phyloP scores from a whole-genome alignment of 2,329 filamentous ascomycete species.

The Botryosphaeria agaves region DNA sequence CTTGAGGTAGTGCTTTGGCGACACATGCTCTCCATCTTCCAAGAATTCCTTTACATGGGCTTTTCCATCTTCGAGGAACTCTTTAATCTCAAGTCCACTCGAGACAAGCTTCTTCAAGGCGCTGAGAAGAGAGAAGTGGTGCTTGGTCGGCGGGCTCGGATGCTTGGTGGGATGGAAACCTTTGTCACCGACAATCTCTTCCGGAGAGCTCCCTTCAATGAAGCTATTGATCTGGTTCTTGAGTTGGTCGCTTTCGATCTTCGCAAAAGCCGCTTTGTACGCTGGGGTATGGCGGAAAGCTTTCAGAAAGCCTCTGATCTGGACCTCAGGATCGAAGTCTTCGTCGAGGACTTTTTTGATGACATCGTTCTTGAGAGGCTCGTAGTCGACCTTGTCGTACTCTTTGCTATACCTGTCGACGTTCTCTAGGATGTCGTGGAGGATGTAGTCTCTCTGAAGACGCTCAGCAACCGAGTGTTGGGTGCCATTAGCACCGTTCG shows the following conservation, averaged over 20 bases:
- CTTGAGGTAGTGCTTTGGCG: conserved; percentile 9
- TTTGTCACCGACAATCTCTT: conserved; percentile 8
- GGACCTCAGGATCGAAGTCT: conserved; percentile 12
- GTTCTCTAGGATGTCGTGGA: conserved; percentile 17
- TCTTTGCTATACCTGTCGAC: conserved; percentile 10
- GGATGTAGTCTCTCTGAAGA: conserved; percentile 12
- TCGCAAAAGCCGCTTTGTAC: conserved; percentile 11
- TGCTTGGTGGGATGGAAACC: conserved; percentile 11
- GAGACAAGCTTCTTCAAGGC: conserved; percentile 1
- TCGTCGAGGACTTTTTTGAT: conserved; percentile 14
- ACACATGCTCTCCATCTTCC: too few species aligned
- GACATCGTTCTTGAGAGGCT: conserved; percentile 11
- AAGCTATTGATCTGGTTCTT: conserved; percentile 14
- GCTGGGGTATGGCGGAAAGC: conserved; percentile 13
- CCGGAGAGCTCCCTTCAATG: conserved; percentile 11
- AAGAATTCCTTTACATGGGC: too few species aligned
- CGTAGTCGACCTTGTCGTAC: conserved; percentile 10
- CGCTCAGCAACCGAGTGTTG: not conserved
- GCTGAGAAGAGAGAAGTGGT: conserved; percentile 14
- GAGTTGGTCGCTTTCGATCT: conserved; percentile 11
- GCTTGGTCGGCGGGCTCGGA: conserved; percentile 14
- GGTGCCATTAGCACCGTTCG: too few species aligned
- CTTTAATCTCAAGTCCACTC: conserved; percentile 7
- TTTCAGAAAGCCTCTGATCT: conserved; percentile 15
- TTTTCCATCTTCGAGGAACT: conserved; percentile 8